Evolutionary conservation across 768 basidiomycete species (phyloP), one percentile per base, ranked within the genome.

Genomic region (Glaciozyma martinii): DNA sequence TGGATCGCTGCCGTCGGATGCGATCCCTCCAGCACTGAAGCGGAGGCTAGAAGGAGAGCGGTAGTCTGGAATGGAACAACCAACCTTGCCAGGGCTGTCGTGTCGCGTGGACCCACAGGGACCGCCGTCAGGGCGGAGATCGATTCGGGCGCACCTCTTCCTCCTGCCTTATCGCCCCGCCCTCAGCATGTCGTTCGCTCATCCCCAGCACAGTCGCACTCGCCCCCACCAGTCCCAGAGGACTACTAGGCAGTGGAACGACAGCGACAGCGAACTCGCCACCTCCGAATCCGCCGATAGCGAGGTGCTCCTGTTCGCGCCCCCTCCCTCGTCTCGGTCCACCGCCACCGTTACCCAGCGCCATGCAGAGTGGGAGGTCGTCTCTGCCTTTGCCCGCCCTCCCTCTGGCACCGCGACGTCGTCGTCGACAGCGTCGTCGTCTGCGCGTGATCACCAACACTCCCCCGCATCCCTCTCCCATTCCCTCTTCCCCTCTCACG

Each of bases 41-140:
- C 23, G 68, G 33, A 50, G 65, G 49, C 37, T 70, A 30, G 47
- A 70, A 37, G 68, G 67, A 3, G 58, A 56, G 29, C 10, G 30
- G 18, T 60, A 49, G 59, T 30, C 37, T 40, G 37, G 12, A 40
- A 40, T 40, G 7, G 3, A n/a, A n/a, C 7, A 12, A 40, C 12
- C 37, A 6, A 40, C 37, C 37, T 7, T 40, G 37, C 37, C 33
- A 8, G 15, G 37, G 2, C 7, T 40, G 7, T 40, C 37, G 10
- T 10, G 10, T 13, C 37, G 37, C 37, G 37, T 40, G 37, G 12
- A 40, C 7, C 37, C 37, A 2, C 12, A 6, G 12, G 37, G 37
- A 40, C n/a, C n/a, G n/a, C n/a, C n/a, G n/a, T n/a, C 32, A 52
- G 27, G 8, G 27, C 50, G 15, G 16, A 52, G 30, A 29, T 43